Evolutionary conservation across 1,284 basidiomycete species (phyloP), one percentile per base, ranked within the genome.

Genomic region (Sporisorium iseilematis-ciliati): DNA sequence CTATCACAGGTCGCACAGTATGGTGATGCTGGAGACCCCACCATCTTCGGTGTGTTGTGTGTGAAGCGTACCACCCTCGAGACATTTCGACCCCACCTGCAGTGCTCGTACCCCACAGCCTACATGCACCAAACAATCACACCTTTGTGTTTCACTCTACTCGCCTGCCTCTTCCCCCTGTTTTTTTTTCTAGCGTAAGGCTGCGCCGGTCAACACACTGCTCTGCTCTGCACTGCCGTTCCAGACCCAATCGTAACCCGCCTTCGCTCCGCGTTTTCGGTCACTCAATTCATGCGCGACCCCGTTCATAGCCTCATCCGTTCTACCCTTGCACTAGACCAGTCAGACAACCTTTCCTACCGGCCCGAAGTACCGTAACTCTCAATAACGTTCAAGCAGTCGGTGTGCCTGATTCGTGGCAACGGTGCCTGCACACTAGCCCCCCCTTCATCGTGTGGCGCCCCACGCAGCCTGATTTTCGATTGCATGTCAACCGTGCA

Each of bases 301-400:
- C 26, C 18, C 12, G 11, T 1, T 18, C 46, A 25, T 48, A 7
- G 14, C 31, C 31, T 35, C 49, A 20, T 25, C 33, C 51, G 33
- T 23, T 5, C 35, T 18, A 11, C 23, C 35, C 26, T 41, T n/a
- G n/a, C 10, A 52, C 38, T 25, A n/a, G 33, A 25, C 23, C 51
- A 52, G 38, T 52, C 50, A 51, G 18, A 20, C 21, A 38, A 33
- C 14, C 38, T 41, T 6, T 38, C 4, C 10, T 5, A 25, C 35
- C 51, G 35, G 51, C 38, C 51, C 51, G 51, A 38, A 40, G 51
- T 38, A 52, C 51, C 51, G 51, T 41, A 41, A 16, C 26, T 18
- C 7, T 52, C 50, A 4, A 6, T 29, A 23, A 20, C 12, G 23
- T 12, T 46, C 43, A 46, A 46, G 35, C 35, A 29, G 29, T 29